Base-by-base conservation (phyloP, 176 grass and related monocot genomes). In the Oryza rufipogon region DNA sequence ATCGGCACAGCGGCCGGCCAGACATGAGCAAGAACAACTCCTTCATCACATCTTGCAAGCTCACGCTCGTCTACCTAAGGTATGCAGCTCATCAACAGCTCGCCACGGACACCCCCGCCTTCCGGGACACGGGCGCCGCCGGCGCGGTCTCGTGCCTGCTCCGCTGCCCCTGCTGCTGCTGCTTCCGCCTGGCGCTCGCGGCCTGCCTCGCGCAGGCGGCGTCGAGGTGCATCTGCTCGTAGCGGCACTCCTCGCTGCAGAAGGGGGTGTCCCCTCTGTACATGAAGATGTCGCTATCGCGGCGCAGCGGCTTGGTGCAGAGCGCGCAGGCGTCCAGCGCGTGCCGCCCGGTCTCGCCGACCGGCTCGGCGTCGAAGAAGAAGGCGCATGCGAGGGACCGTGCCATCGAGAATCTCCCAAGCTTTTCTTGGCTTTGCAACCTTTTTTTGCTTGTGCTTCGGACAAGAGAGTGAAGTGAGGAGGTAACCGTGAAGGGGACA, bases 241-340 rank as follows among this genome's bases (percentile, higher is more conserved):
- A 14, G 6, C 92, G 84, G 71, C 94, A 97, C 20, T 93, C 89
- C 78, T 91, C 85, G 85, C 91, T 97, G 85, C 94, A 97, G 89
- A 97, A 93, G 16, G 91, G 94, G 1, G 89, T 93, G 76, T 93
- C 94, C 0, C 94, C 94, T 30, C 60, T 83, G 91, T 94, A 94
- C 92, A 94, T 95, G 87, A 90, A 95, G 79, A 92, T 92, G 82
- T 90, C 89, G 86, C 79, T 79, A 82, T 95, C 68, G 20, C 86
- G 42, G 0, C 46, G 68, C 25, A 94, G 84, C 20, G 77, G 73
- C 71, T 85, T 94, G 76, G 54, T 52, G 87, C 89, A 94, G 38
- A 94, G 89, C 87, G 90, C 83, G 58, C 89, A 94, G 2, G 93
- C 90, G 69, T 95, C 85, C 2, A 94, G 68, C 51, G 81, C 71